Evolutionary conservation across 2,329 filamentous ascomycete species (phyloP), one percentile per base, ranked within the genome.

Genomic region (Paecilomyces variotii): DNA sequence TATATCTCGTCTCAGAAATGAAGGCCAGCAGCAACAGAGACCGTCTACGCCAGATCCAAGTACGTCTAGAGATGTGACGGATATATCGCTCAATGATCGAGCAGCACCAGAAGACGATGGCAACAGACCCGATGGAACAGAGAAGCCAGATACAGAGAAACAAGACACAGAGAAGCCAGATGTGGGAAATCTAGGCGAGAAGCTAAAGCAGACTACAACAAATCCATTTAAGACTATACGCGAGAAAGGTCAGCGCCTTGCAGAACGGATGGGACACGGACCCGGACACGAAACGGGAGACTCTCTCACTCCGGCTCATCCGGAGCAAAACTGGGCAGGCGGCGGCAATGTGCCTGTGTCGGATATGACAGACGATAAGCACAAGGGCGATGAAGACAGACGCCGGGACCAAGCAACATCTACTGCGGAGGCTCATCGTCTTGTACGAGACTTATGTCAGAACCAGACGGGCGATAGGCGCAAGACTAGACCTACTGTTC

Each of bases 371-470:
- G 70, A 71, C 52, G 56, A 70, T 26, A 70, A 69, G 27, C 60
- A 67, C n/a, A 71, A 72, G 58, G 66, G 63, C 12, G 62, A 67
- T 34, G 65, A 71, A 45, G 60, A 67, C 24, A 71, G 67, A 45
- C 57, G 61, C 27, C 45, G 57, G 27, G 54, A 71, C 2, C 67
- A 72, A 32, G 63, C 55, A 1, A 60, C 62, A 10, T 65, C 64
- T 27, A 70, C 65, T 1, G 61, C 72, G 1, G 72, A 74, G 57
- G 72, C 72, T 1, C 72, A 74, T 67, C 70, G 72, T 19, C 65
- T 74, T 1, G 72, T 74, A n/a, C 72, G 72, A 56, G 68, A 64
- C 25, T 67, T 74, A 61, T 73, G 70, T 51, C 65, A 68, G 57
- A 58, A 61, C 30, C 66, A 68, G 32, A 64, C 54, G 60, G 27